A percentile compares a stretch with the other conserved stretches of the same genome.
Conservation (phyloP, 345 rosid species). For the Draba incana region DNA sequence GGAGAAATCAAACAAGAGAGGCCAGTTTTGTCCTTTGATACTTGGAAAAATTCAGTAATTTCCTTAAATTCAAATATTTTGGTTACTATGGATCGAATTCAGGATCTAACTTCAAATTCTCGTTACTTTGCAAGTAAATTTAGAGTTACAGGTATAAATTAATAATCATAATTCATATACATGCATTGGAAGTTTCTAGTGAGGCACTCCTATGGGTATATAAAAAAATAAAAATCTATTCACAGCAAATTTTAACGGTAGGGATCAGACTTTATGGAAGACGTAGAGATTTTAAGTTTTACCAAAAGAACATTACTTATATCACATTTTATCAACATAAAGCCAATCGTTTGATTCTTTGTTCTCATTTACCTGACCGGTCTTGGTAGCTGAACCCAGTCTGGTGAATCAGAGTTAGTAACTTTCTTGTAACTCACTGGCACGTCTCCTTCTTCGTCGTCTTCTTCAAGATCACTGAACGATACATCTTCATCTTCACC, state of each 20-base stretch:
- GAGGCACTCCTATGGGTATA: not conserved
- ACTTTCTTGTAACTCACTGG: constrained; percentile 49
- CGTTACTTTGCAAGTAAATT: constrained; percentile 8
- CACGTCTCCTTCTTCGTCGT: constrained; percentile 42
- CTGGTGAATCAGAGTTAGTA: constrained; percentile 18
- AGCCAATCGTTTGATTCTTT: constrained; percentile 29
- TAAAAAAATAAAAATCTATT: constrained; percentile 6
- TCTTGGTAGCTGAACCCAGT: constrained; percentile 16
- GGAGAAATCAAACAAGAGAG: constrained; percentile 18
- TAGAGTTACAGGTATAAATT: not conserved
- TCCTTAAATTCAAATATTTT: not conserved
- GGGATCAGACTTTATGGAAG: constrained; percentile 1
- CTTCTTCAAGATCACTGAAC: constrained; percentile 93
- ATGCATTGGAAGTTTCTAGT: not conserved
- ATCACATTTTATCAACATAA: constrained; percentile 23
- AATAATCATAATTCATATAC: constrained; percentile 1
- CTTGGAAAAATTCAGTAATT: not conserved
- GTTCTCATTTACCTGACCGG: constrained; percentile 17
- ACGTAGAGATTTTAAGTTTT: not conserved
- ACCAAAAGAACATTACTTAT: not conserved
- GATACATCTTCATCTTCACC: constrained; percentile 79
- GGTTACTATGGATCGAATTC: not conserved
- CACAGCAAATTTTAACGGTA: not conserved
- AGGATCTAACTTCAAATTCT: not conserved
- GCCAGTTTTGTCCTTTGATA: constrained; percentile 22